These are phyloP conservation scores for Xylariaceae sp. DNA, from an alignment of 2,329 filamentous ascomycete genomes.

Conservation along the genomic window DNA sequence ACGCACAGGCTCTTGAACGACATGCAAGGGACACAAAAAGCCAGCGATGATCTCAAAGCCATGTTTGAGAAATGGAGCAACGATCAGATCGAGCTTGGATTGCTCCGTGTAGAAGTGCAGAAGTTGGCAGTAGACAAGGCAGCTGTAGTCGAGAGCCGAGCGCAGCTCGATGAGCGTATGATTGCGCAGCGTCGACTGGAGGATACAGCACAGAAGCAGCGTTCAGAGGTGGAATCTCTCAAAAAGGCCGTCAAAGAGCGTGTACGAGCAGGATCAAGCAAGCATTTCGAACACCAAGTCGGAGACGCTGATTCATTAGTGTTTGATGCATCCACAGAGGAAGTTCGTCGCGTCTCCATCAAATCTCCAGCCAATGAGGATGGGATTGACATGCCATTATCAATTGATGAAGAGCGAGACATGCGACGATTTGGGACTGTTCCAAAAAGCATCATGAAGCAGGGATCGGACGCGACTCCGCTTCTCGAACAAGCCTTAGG, in stretches of 20 bases:
- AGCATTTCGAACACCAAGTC: not conserved
- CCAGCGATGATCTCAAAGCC: conserved; percentile 14
- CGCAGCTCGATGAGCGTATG: conserved; percentile 20
- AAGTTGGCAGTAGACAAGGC: conserved; percentile 19
- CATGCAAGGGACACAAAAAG: conserved; percentile 14
- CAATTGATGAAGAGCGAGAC: conserved; percentile 29
- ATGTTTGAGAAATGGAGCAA: conserved; percentile 23
- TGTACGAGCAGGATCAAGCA: not conserved
- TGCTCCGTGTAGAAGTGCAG: conserved; percentile 20
- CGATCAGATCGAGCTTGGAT: conserved; percentile 16
- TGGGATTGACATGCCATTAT: conserved; percentile 22
- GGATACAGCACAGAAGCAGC: conserved; percentile 18
- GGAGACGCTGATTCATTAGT: not conserved
- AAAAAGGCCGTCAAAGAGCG: conserved; percentile 6
- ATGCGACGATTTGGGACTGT: conserved; percentile 24
- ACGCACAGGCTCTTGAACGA: conserved; percentile 13
- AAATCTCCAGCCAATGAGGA: conserved; percentile 23
- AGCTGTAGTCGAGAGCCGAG: conserved; percentile 15
- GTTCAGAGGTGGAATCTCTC: conserved; percentile 9
- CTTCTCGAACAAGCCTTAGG: not conserved
- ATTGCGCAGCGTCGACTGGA: conserved; percentile 22
- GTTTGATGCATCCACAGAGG: no score
- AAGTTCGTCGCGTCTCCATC: conserved; percentile 22
- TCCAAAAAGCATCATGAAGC: conserved; percentile 30
- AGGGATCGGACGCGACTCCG: not conserved